Percentiles rank a stretch among this genome's conserved stretches.
phyloP scores from a whole-genome alignment of 2,329 filamentous ascomycete species.

The Botrytis tulipae region DNA sequence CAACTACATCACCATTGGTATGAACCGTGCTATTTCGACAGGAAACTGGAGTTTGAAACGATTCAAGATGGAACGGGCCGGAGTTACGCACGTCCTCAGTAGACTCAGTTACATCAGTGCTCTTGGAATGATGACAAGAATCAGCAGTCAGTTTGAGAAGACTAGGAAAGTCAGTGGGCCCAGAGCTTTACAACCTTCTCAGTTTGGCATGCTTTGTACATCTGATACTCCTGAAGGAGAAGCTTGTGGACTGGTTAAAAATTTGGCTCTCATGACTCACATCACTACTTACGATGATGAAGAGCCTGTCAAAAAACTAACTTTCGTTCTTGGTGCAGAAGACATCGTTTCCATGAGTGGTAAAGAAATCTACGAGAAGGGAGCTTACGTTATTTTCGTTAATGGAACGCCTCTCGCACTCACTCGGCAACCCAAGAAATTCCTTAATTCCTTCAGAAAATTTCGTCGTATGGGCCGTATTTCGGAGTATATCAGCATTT shows the following conservation, averaged over 20 bases:
- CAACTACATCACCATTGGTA: constrained; percentile 83
- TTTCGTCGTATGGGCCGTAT: constrained; percentile 87
- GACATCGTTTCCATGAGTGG: constrained; percentile 79
- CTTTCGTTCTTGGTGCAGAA: constrained; percentile 82
- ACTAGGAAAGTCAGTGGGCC: constrained; percentile 95
- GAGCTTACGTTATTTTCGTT: constrained; percentile 86
- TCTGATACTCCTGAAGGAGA: constrained; percentile 98
- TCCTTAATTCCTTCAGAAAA: constrained; percentile 79
- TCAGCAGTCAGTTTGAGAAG: constrained; percentile 98
- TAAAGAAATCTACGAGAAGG: constrained; percentile 79
- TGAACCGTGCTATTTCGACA: constrained; percentile 94
- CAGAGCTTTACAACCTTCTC: constrained; percentile 91
- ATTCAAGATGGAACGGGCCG: constrained; percentile 97
- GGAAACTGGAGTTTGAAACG: constrained; percentile 98
- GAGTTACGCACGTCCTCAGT: constrained; percentile 94
- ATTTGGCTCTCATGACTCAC: constrained; percentile 96
- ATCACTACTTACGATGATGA: constrained; percentile 97
- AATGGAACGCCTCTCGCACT: constrained; percentile 93
- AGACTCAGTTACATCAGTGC: constrained; percentile 94
- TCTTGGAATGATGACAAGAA: constrained; percentile 98
- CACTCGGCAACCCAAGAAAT: constrained; percentile 81
- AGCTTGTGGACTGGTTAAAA: constrained; percentile 96
- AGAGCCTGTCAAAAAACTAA: constrained; percentile 79
- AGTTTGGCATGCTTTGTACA: constrained; percentile 97
- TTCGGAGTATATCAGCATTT: constrained; percentile 94